phyloP scores from a whole-genome alignment of 306 rosid species.

The Pyrus betulifolia region DNA sequence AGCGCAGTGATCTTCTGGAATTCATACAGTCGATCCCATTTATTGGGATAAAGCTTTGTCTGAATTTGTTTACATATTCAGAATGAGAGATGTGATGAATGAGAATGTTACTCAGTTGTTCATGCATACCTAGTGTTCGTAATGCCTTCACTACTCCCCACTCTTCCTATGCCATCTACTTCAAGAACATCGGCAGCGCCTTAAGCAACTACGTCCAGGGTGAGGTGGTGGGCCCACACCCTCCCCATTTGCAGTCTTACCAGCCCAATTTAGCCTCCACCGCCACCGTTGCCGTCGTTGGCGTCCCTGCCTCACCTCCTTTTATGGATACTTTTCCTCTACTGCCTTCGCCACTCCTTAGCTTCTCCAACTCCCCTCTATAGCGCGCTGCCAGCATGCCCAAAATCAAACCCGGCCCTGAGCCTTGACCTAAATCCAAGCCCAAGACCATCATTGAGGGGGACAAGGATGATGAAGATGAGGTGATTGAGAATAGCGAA shows the following conservation, averaged over 20 bases:
- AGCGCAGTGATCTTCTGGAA: too few species aligned
- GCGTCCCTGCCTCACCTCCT: not conserved
- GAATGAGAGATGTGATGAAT: too few species aligned
- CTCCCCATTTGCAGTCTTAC: conserved; percentile 1
- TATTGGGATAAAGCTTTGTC: too few species aligned
- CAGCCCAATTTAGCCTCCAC: not conserved
- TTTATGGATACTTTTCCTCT: conserved; percentile 28
- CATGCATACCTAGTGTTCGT: conserved; percentile 2
- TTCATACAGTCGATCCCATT: too few species aligned
- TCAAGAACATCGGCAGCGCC: conserved; percentile 86
- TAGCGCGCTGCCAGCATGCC: conserved; percentile 74
- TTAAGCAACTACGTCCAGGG: conserved; percentile 70
- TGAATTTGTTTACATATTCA: too few species aligned
- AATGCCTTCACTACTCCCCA: conserved; percentile 92
- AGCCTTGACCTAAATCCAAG: conserved; percentile 18
- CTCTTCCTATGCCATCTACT: conserved; percentile 53
- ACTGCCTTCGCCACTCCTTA: conserved; percentile 49
- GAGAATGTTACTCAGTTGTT: too few species aligned
- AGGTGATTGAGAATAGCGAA: conserved; percentile 38
- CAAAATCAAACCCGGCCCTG: conserved; percentile 39
- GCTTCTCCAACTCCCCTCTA: conserved; percentile 19
- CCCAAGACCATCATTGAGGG: conserved; percentile 39
- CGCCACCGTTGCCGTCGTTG: not conserved
- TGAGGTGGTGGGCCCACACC: conserved; percentile 35
- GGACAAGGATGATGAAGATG: conserved; percentile 46